These are phyloP conservation scores for Ceratonia siliqua DNA, from an alignment of 306 rosid genomes.

Conservation along the genomic window DNA sequence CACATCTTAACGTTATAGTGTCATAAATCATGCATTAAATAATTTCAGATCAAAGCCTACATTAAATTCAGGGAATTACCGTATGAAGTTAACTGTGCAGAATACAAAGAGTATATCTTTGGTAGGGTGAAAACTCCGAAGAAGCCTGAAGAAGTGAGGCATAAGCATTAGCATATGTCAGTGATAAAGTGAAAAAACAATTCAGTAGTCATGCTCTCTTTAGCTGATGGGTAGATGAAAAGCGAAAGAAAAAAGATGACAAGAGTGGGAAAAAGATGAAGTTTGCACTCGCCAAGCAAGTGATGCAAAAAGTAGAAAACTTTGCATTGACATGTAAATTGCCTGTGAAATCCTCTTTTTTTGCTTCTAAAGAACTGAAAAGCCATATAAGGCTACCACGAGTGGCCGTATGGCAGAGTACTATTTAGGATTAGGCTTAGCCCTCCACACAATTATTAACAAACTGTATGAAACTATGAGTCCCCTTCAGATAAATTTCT, in stretches of 20 bases:
- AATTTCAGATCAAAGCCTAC: background rate
- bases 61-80: constrained; percentile 51
- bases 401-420: background rate
- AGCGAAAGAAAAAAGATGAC: background rate
- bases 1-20: background rate
- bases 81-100: constrained; percentile 54
- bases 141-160: constrained; percentile 64
- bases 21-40: constrained; percentile 7
- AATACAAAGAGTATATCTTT: constrained; percentile 62
- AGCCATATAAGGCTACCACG: background rate
- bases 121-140: constrained; percentile 73
- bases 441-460: background rate
- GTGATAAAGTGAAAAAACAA: background rate
- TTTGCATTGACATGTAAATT: constrained; percentile 12
- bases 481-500: background rate
- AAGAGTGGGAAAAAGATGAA: background rate
- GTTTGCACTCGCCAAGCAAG: background rate
- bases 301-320: background rate
- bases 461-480: background rate
- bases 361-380: constrained; percentile 18
- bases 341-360: background rate
- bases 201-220: background rate
- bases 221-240: background rate
- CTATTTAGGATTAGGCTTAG: background rate
- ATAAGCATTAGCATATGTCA: constrained; percentile 34